Base-by-base conservation (phyloP, 83 land plant species). In the Larix sibirica region DNA sequence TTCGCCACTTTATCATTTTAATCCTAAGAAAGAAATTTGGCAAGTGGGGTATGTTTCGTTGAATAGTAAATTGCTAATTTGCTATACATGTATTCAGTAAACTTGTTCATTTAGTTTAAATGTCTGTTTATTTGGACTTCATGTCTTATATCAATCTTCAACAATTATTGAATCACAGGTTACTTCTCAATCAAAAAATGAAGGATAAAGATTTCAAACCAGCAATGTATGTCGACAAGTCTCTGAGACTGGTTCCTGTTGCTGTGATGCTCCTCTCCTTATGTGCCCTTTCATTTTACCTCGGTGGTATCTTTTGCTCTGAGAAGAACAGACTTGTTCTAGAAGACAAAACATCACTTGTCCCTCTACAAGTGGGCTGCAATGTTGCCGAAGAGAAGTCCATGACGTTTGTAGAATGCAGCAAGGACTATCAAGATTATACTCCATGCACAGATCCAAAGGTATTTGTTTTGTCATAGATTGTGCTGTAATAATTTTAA, bases 271-370 rank as follows among this genome's bases (percentile, higher is more conserved):
- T 95, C 21, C 23, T 93, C 28, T 87, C 87, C 13, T 86, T 96
- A 20, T 96, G 99, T 83, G 92, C 92, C 56, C 81, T 96, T 80
- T 96, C 95, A 33, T 96, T 96, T 82, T 96, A 95, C 70, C 93
- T 96, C 67, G 99, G 99, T 18, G 94, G 96, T 38, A 87, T 91
- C 4, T 95, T 89, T 79, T 89, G 87, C 82, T 88, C 94, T 13
- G 91, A 88, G 61, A 96, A 88, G 84, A 56, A 86, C 23, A 83
- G 65, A 70, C 38, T 88, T n/a, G 33, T 83, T 14, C 54, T 65
- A 17, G 76, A 79, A 66, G 89, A 84, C 33, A 76, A 81, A 18
- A 18, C 58, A 16, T 79, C 77, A 62, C 66, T 65, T 26, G 68
- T 83, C 18, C 79, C 79, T 47, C 16, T 44, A 42, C 50, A 44